Evolutionary conservation across 2,329 filamentous ascomycete genomes (phyloP).

Genomic region (Alternaria solani): DNA sequence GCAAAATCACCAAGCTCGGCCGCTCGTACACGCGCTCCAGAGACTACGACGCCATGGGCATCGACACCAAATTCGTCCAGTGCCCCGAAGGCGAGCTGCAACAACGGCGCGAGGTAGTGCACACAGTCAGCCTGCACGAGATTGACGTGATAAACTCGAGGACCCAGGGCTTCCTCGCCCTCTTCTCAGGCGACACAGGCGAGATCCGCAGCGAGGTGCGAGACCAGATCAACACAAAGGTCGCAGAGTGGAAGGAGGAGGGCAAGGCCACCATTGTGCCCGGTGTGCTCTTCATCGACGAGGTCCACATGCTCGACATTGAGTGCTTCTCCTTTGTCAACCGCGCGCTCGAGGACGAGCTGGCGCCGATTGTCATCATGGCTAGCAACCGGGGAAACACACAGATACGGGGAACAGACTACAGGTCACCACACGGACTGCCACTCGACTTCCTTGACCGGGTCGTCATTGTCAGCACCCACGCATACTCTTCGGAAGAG

Average conservation of each 20-base stretch:
- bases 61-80: constrained; percentile 97
- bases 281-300: constrained; percentile 96
- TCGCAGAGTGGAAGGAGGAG: constrained; percentile 98
- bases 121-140: constrained; percentile 96
- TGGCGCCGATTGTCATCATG: constrained; percentile 99
- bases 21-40: constrained; percentile 92
- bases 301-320: constrained; percentile 99
- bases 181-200: constrained; percentile 97
- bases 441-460: constrained; percentile 96
- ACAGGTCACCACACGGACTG: constrained; percentile 90
- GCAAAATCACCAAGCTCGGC: constrained; percentile 96
- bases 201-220: constrained; percentile 97
- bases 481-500: constrained; percentile 81
- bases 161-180: constrained; percentile 95
- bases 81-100: constrained; percentile 97
- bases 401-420: constrained; percentile 90
- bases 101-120: constrained; percentile 94
- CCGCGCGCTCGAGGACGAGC: constrained; percentile 90
- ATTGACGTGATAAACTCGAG: constrained; percentile 99
- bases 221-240: constrained; percentile 99
- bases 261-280: constrained; percentile 98
- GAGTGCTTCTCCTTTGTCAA: constrained; percentile 99
- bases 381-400: constrained; percentile 94
- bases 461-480: constrained; percentile 94
- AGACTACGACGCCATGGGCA: constrained; percentile 99